These are phyloP conservation scores for Perkinsus olseni DNA, from an alignment of 169 alveolate species.

Conservation along the genomic window DNA sequence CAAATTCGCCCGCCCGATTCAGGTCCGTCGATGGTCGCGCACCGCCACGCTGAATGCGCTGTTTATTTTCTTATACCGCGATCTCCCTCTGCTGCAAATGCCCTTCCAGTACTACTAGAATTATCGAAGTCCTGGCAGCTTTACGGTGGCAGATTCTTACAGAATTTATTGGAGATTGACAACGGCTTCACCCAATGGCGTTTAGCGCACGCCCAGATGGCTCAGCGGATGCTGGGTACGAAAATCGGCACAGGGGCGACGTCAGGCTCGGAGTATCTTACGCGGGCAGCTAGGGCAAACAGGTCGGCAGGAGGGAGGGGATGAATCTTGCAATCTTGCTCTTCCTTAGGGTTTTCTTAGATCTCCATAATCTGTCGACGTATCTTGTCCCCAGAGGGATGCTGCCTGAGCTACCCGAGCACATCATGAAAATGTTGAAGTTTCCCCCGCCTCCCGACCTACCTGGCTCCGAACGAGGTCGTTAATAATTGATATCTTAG, in stretches of 20 bases:
- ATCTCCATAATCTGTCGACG: not conserved
- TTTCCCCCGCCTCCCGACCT: not conserved
- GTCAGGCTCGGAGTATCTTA: conserved; percentile 10
- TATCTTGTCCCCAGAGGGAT: not conserved
- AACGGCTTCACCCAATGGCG: conserved; percentile 4
- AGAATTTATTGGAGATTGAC: not conserved
- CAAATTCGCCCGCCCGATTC: not conserved
- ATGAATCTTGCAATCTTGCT: not conserved
- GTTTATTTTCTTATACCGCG: conserved; percentile 4
- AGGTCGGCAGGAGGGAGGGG: not conserved
- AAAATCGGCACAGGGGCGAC: conserved; percentile 13
- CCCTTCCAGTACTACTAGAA: not conserved
- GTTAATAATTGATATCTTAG: not conserved
- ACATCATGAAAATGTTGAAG: conserved; percentile 7
- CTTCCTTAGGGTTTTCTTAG: not conserved
- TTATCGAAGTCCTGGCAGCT: not conserved
- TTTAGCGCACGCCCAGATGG: conserved; percentile 9
- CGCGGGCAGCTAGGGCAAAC: not conserved
- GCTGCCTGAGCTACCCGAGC: conserved; percentile 10
- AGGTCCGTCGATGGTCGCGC: conserved; percentile 13
- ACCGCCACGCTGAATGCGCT: conserved; percentile 7
- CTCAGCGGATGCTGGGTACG: conserved; percentile 10
- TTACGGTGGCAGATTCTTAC: not conserved
- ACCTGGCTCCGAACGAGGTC: not conserved
- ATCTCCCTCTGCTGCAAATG: conserved; percentile 1